These are phyloP conservation scores for Platismatia glauca DNA, from an alignment of 495 filamentous ascomycete genomes.

Conservation along the genomic window DNA sequence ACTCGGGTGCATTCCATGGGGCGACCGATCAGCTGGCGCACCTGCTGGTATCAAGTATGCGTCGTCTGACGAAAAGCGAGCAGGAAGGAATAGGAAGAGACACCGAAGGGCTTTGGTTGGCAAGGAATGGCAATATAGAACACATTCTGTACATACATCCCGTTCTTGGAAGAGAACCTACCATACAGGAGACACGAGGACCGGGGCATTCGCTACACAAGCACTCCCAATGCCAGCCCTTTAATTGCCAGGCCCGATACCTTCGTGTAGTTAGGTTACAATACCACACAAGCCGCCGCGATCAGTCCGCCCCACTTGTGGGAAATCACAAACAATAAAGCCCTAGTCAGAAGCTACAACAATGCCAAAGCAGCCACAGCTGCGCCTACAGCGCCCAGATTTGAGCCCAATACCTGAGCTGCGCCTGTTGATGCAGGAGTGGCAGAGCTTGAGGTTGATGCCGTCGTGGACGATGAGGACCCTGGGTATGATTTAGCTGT, in stretches of 20 bases:
- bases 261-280: background rate
- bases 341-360: slow-evolving; percentile 4
- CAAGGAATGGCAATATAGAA: too few relatives aligned
- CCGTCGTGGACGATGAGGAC: slow-evolving; percentile 9
- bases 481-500: slow-evolving; percentile 1
- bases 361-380: slow-evolving; percentile 20
- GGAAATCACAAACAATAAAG: background rate
- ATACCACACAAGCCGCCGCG: background rate
- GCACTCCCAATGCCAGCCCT: too few relatives aligned
- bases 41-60: too few relatives aligned
- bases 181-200: too few relatives aligned
- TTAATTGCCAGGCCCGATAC: background rate
- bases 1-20: too few relatives aligned
- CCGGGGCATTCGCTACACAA: too few relatives aligned
- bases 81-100: too few relatives aligned
- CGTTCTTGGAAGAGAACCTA: too few relatives aligned
- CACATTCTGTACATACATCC: too few relatives aligned
- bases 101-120: too few relatives aligned
- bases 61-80: too few relatives aligned
- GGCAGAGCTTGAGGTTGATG: slow-evolving; percentile 12
- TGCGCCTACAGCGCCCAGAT: slow-evolving; percentile 20
- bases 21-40: too few relatives aligned
- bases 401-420: slow-evolving; percentile 12
- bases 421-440: slow-evolving; percentile 9
- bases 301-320: background rate